Base-by-base conservation (phyloP, 441 rosid species). In the Sinapis alba region DNA sequence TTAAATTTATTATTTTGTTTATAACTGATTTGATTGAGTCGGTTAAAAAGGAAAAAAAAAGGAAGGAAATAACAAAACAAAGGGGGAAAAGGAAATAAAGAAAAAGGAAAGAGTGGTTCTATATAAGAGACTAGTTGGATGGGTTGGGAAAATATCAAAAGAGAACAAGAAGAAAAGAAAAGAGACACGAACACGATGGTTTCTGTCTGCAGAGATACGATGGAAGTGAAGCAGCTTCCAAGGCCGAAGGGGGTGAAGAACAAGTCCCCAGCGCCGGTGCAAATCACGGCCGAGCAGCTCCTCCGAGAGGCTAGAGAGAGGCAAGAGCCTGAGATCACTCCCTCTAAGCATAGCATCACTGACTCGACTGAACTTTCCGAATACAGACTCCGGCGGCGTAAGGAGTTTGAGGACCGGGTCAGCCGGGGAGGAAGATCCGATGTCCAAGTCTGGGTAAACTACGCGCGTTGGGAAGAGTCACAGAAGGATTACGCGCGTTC, bases 401-500 rank as follows among this genome's bases (percentile, higher is more conserved):
- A 41, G 1, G 8, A 43, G 32, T 64, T 64, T 2, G 56, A 64
- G 34, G 36, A 64, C 8, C 13, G 9, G 34, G 23, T 38, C 51
- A 10, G 51, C 13, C 87, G 86, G 11, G 82, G 78, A 18, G 27
- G 27, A 62, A 84, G 23, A 16, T 82, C 89, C 84, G 88, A 84
- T 24, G 53, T 78, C 20, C 65, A 86, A 15, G 88, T 83, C 0
- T 92, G 94, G 96, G 81, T 88, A 6, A 87, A 84, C 66, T 92
- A 92, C 7, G 96, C 93, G 0, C 87, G 79, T 68, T 92, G 92
- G 96, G 91, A 92, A 72, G 94, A 90, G 72, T 90, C 93, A 0
- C 91, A 92, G 79, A 87, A 84, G 63, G 96, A 87, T 27, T 7
- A 53, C 62, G 62, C 19, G 3, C 61, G 62, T 19, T 62, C 71